phyloP scores from a whole-genome alignment of 2,329 filamentous ascomycete species.

The Botrytis elliptica region DNA sequence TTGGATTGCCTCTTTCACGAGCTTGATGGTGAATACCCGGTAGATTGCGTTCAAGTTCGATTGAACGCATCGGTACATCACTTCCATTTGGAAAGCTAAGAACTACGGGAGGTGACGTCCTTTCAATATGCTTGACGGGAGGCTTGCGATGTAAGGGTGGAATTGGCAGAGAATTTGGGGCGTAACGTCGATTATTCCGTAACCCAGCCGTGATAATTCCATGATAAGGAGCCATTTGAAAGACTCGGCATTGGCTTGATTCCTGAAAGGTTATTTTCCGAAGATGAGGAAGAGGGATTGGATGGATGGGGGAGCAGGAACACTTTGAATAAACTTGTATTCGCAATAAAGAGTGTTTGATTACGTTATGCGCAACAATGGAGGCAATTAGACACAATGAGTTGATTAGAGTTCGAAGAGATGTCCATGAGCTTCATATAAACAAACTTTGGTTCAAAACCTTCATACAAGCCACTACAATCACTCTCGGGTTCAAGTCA shows the following conservation, averaged over 20 bases:
- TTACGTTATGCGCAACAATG: neutral
- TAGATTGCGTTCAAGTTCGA: neutral
- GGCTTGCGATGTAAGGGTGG: neutral
- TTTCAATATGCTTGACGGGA: conserved; percentile 11
- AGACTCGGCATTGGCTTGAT: conserved; percentile 7
- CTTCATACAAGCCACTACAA: neutral
- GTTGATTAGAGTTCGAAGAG: neutral
- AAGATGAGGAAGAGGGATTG: neutral
- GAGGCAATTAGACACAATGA: neutral
- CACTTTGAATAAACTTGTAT: neutral
- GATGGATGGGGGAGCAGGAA: no score
- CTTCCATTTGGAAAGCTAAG: neutral
- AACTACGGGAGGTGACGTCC: conserved; percentile 2
- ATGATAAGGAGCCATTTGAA: conserved; percentile 19
- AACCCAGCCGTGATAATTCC: conserved; percentile 19
- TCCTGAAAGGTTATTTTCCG: neutral
- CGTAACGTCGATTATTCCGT: neutral
- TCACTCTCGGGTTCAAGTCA: neutral
- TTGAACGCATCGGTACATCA: conserved; percentile 9
- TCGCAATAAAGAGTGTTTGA: neutral
- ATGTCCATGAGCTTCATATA: neutral
- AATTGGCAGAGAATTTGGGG: neutral
- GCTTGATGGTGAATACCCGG: conserved; percentile 18
- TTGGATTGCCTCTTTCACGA: conserved; percentile 11
- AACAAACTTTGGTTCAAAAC: neutral